phyloP scores from a whole-genome alignment of 352 stramenopile species.

The Pythium diclinum region DNA sequence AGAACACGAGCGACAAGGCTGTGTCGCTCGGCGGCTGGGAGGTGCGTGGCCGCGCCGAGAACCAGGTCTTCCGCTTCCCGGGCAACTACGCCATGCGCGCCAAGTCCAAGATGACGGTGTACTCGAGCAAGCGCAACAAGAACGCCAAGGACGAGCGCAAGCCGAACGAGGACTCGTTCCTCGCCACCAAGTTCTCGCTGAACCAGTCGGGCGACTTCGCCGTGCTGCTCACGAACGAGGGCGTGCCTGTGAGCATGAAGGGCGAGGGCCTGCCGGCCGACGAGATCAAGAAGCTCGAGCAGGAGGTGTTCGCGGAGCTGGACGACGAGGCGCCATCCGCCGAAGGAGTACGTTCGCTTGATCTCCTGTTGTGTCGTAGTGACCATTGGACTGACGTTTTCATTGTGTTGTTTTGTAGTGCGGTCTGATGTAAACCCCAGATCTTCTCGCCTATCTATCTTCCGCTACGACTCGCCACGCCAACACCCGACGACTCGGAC shows the following conservation, averaged over 20 bases:
- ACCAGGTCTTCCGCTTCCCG: conserved; percentile 72
- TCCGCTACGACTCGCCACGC: background rate
- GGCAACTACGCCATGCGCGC: conserved; percentile 64
- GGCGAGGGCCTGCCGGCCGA: conserved; percentile 55
- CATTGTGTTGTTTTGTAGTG: conserved; percentile 13
- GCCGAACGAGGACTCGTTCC: conserved; percentile 68
- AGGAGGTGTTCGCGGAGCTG: conserved; percentile 44
- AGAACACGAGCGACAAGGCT: conserved; percentile 59
- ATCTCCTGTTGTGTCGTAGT: background rate
- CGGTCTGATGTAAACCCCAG: conserved; percentile 26
- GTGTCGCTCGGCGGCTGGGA: conserved; percentile 65
- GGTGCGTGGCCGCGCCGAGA: conserved; percentile 53
- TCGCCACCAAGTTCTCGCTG: conserved; percentile 79
- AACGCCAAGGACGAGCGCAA: conserved; percentile 72
- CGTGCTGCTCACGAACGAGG: conserved; percentile 57
- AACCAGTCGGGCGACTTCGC: conserved; percentile 67
- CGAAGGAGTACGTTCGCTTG: conserved; percentile 44
- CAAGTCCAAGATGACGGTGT: conserved; percentile 67
- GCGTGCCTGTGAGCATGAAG: conserved; percentile 64
- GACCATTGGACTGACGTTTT: background rate
- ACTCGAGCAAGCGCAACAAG: conserved; percentile 80
- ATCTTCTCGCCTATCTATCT: conserved; percentile 22
- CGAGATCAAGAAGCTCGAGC: conserved; percentile 61
- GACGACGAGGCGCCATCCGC: conserved; percentile 46
- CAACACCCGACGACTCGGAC: background rate